Conservation (phyloP, 2,329 filamentous ascomycete species). For the Bipolaris victoriae region DNA sequence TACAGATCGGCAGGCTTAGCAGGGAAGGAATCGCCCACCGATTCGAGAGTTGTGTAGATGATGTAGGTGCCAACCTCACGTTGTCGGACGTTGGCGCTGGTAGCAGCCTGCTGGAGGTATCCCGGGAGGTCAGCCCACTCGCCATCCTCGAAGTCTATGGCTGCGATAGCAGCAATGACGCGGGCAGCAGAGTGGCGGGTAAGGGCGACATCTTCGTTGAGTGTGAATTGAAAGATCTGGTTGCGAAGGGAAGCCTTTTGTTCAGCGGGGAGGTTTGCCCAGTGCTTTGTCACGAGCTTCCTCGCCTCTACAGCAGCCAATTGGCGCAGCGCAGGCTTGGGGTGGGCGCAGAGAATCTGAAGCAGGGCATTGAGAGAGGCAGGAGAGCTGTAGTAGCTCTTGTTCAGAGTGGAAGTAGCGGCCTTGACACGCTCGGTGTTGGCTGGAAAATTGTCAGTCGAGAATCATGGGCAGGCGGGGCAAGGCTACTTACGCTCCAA, state of each 20-base stretch:
- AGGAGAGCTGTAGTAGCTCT: conserved; percentile 88
- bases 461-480: conserved; percentile 4
- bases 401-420: conserved; percentile 87
- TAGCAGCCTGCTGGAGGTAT: conserved; percentile 78
- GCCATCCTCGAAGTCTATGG: conserved; percentile 83
- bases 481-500: conserved; percentile 73
- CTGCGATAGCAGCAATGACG: conserved; percentile 84
- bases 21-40: conserved; percentile 81
- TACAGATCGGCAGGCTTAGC: conserved; percentile 83
- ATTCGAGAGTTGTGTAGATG: conserved; percentile 88
- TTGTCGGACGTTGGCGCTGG: conserved; percentile 74
- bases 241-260: conserved; percentile 83
- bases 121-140: conserved; percentile 84
- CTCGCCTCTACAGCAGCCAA: conserved; percentile 89
- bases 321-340: conserved; percentile 76
- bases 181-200: conserved; percentile 87
- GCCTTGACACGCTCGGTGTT: conserved; percentile 79
- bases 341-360: conserved; percentile 83
- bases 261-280: conserved; percentile 72
- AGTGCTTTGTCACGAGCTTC: conserved; percentile 83
- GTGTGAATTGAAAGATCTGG: conserved; percentile 80
- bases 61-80: conserved; percentile 93
- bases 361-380: conserved; percentile 84
- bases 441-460: conserved; percentile 62
- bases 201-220: conserved; percentile 77